Conservation (phyloP, 352 stramenopile genomes). For the Globisporangium orthogonon region DNA sequence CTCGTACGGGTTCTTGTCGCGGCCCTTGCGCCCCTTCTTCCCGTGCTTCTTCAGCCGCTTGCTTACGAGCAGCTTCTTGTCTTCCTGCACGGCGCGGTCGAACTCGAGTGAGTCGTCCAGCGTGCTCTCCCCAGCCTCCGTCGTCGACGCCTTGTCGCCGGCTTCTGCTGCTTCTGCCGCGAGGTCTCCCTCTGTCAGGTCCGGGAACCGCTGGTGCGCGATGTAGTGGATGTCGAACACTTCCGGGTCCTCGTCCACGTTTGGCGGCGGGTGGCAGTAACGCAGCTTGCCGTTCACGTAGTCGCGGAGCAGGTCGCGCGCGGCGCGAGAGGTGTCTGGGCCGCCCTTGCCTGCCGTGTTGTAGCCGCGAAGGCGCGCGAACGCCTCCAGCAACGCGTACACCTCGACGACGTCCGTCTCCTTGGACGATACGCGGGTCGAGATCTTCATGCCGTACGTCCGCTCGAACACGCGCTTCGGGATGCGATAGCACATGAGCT, state of each 20-base stretch:
- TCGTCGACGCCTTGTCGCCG: conserved; percentile 10
- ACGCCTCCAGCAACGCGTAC: conserved; percentile 75
- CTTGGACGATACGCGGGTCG: conserved; percentile 48
- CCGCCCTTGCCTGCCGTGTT: conserved; percentile 92
- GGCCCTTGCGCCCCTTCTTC: conserved; percentile 94
- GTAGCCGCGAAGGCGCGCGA: conserved; percentile 86
- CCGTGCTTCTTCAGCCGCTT: conserved; percentile 91
- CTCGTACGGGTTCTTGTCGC: conserved; percentile 97
- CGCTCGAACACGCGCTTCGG: conserved; percentile 94
- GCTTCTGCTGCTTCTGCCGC: conserved; percentile 15
- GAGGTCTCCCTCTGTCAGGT: conserved; percentile 18
- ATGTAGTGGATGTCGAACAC: conserved; percentile 78
- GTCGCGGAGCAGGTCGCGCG: conserved; percentile 95
- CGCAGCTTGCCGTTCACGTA: conserved; percentile 97
- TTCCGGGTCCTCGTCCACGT: conserved; percentile 31
- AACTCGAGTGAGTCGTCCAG: conserved; percentile 51
- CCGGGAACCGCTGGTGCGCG: conserved; percentile 49
- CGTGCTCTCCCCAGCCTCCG: conserved; percentile 13
- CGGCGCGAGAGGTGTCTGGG: conserved; percentile 92
- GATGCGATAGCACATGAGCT: conserved; percentile 93
- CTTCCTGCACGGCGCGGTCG: conserved; percentile 51
- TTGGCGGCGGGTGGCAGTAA: conserved; percentile 94
- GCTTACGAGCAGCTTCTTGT: conserved; percentile 55
- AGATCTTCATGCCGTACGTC: conserved; percentile 95
- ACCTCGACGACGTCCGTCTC: conserved; percentile 76